Conservation (phyloP, 2,329 filamentous ascomycete genomes). For the Escovopsis sp. region DNA sequence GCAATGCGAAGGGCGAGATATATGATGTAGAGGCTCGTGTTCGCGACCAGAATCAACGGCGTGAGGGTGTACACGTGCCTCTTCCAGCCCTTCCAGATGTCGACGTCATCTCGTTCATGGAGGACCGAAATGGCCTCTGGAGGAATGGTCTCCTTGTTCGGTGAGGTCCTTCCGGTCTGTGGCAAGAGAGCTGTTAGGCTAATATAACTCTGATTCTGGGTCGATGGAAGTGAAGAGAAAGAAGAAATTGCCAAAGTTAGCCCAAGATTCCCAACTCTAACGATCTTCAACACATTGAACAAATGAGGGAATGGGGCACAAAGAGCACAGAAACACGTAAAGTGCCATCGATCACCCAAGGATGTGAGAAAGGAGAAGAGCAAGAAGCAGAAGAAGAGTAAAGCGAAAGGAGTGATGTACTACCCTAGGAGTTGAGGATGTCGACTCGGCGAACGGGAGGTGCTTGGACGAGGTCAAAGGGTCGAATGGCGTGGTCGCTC, state of each 20-base stretch:
- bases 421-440: conserved; percentile 17
- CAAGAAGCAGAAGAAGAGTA: background rate
- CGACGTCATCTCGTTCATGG: conserved; percentile 27
- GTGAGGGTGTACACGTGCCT: conserved; percentile 23
- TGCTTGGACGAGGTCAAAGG: conserved; percentile 7
- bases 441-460: conserved; percentile 14
- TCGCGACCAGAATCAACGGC: conserved; percentile 25
- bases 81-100: conserved; percentile 32
- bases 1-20: conserved; percentile 38
- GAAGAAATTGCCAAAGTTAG: background rate
- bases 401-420: background rate
- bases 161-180: conserved; percentile 13
- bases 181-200: conserved; percentile 27
- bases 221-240: background rate
- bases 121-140: conserved; percentile 23
- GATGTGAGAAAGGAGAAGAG: too few species aligned
- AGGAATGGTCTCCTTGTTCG: conserved; percentile 18
- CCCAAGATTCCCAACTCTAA: background rate
- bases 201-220: conserved; percentile 27
- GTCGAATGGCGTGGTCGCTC: conserved; percentile 12
- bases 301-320: background rate
- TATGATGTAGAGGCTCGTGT: conserved; percentile 26
- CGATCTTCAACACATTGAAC: too few species aligned
- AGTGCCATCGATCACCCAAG: too few species aligned
- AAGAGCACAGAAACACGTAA: too few species aligned